Conservation (phyloP, 352 stramenopile species). For the Globisporangium polare region DNA sequence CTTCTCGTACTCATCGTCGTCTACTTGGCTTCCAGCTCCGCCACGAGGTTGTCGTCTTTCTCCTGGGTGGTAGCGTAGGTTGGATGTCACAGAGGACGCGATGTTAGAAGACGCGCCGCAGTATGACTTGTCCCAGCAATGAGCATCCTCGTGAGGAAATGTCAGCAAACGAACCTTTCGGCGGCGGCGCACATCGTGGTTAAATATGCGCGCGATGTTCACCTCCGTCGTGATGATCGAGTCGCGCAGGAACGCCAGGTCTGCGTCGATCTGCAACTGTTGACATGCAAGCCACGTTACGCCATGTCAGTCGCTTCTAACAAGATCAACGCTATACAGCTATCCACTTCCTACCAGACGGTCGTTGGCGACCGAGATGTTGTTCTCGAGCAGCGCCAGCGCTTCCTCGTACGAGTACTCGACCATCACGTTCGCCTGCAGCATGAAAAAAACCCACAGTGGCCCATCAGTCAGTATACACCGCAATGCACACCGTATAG, state of each 20-base stretch:
- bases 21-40: conserved; percentile 67
- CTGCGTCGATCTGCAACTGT: conserved; percentile 79
- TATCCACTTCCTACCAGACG: conserved; percentile 41
- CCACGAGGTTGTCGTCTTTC: conserved; percentile 60
- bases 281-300: background rate
- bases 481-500: background rate
- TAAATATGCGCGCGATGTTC: conserved; percentile 97
- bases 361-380: conserved; percentile 63
- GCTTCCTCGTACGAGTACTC: conserved; percentile 98
- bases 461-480: conserved; percentile 1
- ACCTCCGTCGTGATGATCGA: conserved; percentile 98
- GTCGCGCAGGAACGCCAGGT: conserved; percentile 93
- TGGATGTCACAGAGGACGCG: background rate
- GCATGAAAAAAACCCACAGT: background rate
- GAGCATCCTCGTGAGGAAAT: too few species aligned
- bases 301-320: background rate
- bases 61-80: conserved; percentile 25
- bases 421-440: conserved; percentile 93
- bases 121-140: too few species aligned
- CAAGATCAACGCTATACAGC: background rate
- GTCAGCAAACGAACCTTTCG: too few species aligned
- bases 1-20: background rate
- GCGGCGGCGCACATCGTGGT: conserved; percentile 92
- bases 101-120: too few species aligned
- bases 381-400: conserved; percentile 82